These are phyloP conservation scores for Sungouiozyma intestinalis DNA, from an alignment of 805 yeast genomes.

Conservation along the genomic window DNA sequence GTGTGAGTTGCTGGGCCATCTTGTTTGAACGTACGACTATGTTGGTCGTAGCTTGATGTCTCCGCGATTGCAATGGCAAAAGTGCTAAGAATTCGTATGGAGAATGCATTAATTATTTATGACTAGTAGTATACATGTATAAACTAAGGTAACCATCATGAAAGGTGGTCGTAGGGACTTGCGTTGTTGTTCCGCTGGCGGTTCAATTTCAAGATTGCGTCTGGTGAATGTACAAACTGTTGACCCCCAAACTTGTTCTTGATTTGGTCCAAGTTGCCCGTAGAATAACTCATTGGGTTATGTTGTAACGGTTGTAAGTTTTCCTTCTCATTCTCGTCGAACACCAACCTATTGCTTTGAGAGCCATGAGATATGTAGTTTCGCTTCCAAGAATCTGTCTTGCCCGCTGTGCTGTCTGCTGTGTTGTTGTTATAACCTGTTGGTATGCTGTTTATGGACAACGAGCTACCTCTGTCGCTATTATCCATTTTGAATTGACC, in stretches of 20 bases:
- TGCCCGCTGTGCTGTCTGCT: slow-evolving; percentile 24
- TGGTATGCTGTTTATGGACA: slow-evolving; percentile 21
- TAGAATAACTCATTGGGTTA: background rate
- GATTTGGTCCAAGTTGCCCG: background rate
- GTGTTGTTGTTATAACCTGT: slow-evolving; percentile 6
- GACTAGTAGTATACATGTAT: background rate
- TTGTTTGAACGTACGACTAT: no score
- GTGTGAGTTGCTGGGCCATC: no score
- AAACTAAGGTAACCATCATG: background rate
- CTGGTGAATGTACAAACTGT: background rate
- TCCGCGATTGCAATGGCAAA: background rate
- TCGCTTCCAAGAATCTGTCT: slow-evolving; percentile 22
- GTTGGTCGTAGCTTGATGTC: no score
- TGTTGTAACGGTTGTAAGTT: slow-evolving; percentile 2
- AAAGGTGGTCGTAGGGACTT: background rate
- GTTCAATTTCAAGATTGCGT: background rate
- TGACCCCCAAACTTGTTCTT: background rate
- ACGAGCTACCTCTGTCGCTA: slow-evolving; percentile 21
- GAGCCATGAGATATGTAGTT: background rate
- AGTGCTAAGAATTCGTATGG: background rate
- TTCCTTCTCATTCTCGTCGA: slow-evolving; percentile 10
- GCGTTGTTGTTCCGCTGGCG: background rate
- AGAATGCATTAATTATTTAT: background rate
- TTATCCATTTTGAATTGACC: slow-evolving; percentile 7
- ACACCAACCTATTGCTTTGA: slow-evolving; percentile 4